Conservation (phyloP, 116 monocot genomes). For the Iris pallida region DNA sequence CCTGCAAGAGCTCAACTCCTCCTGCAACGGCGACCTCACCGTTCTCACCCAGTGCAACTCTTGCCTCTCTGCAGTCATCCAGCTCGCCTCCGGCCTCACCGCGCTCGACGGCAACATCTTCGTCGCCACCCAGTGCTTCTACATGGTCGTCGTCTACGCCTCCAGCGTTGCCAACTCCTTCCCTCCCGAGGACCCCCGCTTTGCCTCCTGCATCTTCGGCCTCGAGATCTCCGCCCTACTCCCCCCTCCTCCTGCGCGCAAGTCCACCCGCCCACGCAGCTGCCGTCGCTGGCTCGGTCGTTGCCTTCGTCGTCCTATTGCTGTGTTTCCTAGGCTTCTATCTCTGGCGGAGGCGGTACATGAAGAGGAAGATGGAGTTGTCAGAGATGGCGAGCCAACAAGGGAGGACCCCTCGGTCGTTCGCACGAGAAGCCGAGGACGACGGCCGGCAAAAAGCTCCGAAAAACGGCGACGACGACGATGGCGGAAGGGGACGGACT, state of each 20-base stretch:
- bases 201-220: constrained; percentile 59
- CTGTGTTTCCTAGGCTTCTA: constrained; percentile 6
- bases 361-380: neutral
- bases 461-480: no score
- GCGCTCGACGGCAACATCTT: constrained; percentile 58
- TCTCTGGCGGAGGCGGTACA: constrained; percentile 4
- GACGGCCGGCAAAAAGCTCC: no score
- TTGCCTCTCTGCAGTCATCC: constrained; percentile 51
- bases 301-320: constrained; percentile 8
- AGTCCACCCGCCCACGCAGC: neutral
- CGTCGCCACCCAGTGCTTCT: constrained; percentile 60
- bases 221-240: constrained; percentile 21
- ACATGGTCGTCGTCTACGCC: constrained; percentile 49
- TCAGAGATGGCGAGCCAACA: neutral
- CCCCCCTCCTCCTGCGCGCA: neutral
- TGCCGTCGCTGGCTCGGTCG: constrained; percentile 9
- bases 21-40: constrained; percentile 15
- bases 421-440: no score
- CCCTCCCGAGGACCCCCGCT: constrained; percentile 37
- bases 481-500: no score
- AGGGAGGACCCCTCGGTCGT: neutral
- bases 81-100: constrained; percentile 37
- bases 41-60: constrained; percentile 29
- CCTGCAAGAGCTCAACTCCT: no score
- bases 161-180: constrained; percentile 38